These are phyloP conservation scores for Moesziomyces parantarcticus DNA, from an alignment of 1,284 basidiomycete species.

Conservation along the genomic window DNA sequence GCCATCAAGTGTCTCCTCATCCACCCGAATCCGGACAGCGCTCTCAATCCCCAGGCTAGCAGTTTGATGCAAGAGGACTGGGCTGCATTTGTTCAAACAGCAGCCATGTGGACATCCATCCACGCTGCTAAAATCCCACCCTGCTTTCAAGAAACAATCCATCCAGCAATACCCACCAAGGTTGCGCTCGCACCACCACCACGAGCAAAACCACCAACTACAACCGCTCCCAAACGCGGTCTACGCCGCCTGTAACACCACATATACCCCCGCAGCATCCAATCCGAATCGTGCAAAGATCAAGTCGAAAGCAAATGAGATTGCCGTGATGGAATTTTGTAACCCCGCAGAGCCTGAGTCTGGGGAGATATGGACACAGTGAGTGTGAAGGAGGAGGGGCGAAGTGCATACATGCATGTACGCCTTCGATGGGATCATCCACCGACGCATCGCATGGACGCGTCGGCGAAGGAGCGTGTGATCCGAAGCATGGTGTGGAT, in stretches of 20 bases:
- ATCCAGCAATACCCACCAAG: background rate
- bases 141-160: constrained; percentile 6
- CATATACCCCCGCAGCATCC: background rate
- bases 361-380: constrained; percentile 6
- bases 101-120: constrained; percentile 83
- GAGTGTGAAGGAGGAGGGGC: background rate
- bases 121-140: constrained; percentile 74
- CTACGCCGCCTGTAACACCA: constrained; percentile 29
- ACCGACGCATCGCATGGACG: background rate
- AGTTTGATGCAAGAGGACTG: constrained; percentile 82
- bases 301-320: constrained; percentile 30
- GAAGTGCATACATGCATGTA: constrained; percentile 1
- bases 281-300: background rate
- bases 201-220: constrained; percentile 3
- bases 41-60: constrained; percentile 92
- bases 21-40: constrained; percentile 94
- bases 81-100: constrained; percentile 84
- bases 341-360: background rate
- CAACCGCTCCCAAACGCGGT: constrained; percentile 37
- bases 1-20: constrained; percentile 90
- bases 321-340: constrained; percentile 38
- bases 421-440: too few species aligned
- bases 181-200: background rate
- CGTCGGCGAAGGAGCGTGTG: background rate
- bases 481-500: background rate